Base-by-base conservation (phyloP, 2,329 filamentous ascomycete genomes). In the Uncinocarpus reesii region DNA sequence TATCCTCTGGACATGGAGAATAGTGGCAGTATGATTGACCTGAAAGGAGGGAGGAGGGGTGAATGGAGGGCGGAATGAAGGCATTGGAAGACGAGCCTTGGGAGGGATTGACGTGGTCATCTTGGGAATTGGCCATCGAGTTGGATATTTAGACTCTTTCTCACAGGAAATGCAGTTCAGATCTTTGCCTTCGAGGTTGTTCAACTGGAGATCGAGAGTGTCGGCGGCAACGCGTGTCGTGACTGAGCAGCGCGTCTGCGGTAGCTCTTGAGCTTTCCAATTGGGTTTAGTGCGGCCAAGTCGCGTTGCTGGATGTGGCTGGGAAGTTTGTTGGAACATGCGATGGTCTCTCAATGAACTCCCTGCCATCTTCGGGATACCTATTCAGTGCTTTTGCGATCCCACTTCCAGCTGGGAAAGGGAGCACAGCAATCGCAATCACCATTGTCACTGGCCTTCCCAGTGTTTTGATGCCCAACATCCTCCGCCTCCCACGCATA, bases 21-120 rank as follows among this genome's bases (percentile, higher is more conserved):
- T 81, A 86, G 66, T 88, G 77, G 8, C 77, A 74, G 69, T 86
- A 87, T 34, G 83, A 81, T 40, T 74, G 73, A 62, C 84, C 84
- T 34, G 73, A 62, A 57, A 84, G 69, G 52, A 88, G 73, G 32
- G 68, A 62, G 15, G 67, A 48, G 38, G 62, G 60, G 65, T 83
- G 68, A 57, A 89, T 74, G 13, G 83, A 88, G 5, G 85, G 84
- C 11, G 84, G 83, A 53, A 84, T 68, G 66, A 83, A 86, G 52
- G 49, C 32, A 18, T 61, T 58, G 31, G 62, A 52, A 18, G 58
- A 52, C n/a, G 61, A 60, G 1, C 70, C 66, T 42, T 67, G 60
- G 4, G 56, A 48, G 15, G 58, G 32, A 50, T 63, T 56, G 15
- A 40, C 24, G 8, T 31, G 21, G 11, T 45, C 37, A 26, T 49